Conservation (phyloP, 2,329 filamentous ascomycete species). For the Pestalotiopsis sp. region DNA sequence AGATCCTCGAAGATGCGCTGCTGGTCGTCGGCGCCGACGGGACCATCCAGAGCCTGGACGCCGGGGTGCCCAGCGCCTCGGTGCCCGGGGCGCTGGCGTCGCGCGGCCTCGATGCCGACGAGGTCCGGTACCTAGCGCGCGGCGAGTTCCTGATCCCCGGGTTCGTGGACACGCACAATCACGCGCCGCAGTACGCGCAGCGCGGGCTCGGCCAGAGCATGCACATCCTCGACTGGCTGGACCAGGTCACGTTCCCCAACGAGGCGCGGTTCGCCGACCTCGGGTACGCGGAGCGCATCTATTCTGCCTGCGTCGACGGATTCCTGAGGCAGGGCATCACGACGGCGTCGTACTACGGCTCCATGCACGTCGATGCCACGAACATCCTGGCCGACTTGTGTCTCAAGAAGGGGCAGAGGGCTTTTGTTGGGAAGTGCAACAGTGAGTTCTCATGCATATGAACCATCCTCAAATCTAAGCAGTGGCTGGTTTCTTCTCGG, state of each 20-base stretch:
- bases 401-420: slow-evolving; percentile 55
- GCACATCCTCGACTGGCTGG: slow-evolving; percentile 57
- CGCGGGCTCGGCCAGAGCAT: slow-evolving; percentile 46
- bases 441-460: slow-evolving; percentile 25
- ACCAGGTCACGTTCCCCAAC: slow-evolving; percentile 65
- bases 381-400: slow-evolving; percentile 59
- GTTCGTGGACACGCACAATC: slow-evolving; percentile 69
- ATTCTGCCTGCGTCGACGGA: slow-evolving; percentile 54
- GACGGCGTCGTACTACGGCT: slow-evolving; percentile 63
- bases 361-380: slow-evolving; percentile 58
- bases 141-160: slow-evolving; percentile 60
- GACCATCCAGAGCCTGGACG: slow-evolving; percentile 26
- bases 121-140: slow-evolving; percentile 33
- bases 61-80: slow-evolving; percentile 18
- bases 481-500: neutral
- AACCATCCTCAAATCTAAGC: neutral
- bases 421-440: slow-evolving; percentile 65
- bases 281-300: slow-evolving; percentile 53
- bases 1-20: slow-evolving; percentile 41
- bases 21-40: slow-evolving; percentile 32
- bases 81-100: slow-evolving; percentile 18
- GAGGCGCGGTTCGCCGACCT: slow-evolving; percentile 63
- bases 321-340: slow-evolving; percentile 65
- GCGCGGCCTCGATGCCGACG: slow-evolving; percentile 14
- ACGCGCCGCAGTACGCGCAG: slow-evolving; percentile 62